A percentile compares a stretch with the other conserved stretches of the same genome.
Evolutionary conservation across 306 rosid genomes (phyloP).

Genomic region (Prunus campanulata): DNA sequence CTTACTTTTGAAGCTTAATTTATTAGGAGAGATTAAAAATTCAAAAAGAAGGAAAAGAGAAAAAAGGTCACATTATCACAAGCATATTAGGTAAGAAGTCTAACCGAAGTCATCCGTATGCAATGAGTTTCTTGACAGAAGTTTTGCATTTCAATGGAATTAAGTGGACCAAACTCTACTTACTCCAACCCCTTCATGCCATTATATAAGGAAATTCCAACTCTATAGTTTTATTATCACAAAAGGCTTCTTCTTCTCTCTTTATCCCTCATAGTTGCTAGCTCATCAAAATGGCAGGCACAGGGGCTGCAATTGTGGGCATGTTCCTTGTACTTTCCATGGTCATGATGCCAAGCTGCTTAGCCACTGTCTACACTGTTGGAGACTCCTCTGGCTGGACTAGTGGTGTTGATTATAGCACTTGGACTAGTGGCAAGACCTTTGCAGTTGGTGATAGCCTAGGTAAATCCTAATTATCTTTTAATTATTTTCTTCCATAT

Average conservation of each 20-base stretch:
- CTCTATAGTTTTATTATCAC: constrained; percentile 13
- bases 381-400: constrained; percentile 85
- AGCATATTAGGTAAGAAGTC: constrained; percentile 61
- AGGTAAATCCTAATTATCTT: constrained; percentile 31
- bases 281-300: constrained; percentile 45
- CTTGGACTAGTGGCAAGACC: constrained; percentile 70
- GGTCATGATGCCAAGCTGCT: constrained; percentile 34
- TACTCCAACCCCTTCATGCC: constrained; percentile 37
- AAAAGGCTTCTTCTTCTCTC: constrained; percentile 14
- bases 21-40: background rate
- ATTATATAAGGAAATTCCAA: constrained; percentile 39
- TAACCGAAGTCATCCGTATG: constrained; percentile 48
- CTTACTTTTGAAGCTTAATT: constrained; percentile 4
- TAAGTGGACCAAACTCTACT: constrained; percentile 56
- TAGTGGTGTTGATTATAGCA: constrained; percentile 53
- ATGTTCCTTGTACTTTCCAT: constrained; percentile 36
- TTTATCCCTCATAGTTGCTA: background rate
- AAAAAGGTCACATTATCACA: constrained; percentile 3
- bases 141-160: constrained; percentile 17
- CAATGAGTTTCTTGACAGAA: constrained; percentile 23
- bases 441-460: constrained; percentile 72
- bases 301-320: constrained; percentile 26
- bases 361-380: constrained; percentile 62
- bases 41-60: background rate
- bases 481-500: background rate